phyloP scores from a whole-genome alignment of 192 early-diverging fungal genomes.

The Fimicolochytrium jonesii region DNA sequence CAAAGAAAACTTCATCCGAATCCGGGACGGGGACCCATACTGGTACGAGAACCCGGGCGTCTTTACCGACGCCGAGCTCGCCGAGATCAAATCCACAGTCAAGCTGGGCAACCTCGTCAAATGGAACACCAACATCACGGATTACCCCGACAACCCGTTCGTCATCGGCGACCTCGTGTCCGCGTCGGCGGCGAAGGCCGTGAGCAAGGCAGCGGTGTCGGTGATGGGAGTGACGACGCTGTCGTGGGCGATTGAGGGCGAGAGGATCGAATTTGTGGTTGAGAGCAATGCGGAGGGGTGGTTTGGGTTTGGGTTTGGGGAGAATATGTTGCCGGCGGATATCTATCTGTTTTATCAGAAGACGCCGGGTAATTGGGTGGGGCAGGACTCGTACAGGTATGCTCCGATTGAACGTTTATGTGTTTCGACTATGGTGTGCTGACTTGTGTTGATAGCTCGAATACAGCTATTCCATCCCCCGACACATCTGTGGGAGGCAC shows the following conservation, averaged over 20 bases:
- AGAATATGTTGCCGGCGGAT: conserved; percentile 28
- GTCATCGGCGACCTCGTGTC: background rate
- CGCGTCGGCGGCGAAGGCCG: conserved; percentile 1
- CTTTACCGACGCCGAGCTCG: conserved; percentile 33
- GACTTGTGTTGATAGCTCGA: too few species aligned
- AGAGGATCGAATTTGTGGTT: conserved; percentile 17
- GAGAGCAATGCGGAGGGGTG: conserved; percentile 38
- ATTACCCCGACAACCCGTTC: conserved; percentile 37
- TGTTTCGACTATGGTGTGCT: too few species aligned
- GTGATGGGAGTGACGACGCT: conserved; percentile 23
- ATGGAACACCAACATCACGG: conserved; percentile 37
- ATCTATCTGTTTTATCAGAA: conserved; percentile 27
- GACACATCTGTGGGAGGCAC: conserved; percentile 14
- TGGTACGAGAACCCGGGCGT: conserved; percentile 52
- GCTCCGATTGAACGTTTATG: too few species aligned
- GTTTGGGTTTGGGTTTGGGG: conserved; percentile 42
- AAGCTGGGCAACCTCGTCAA: conserved; percentile 31
- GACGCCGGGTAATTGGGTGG: conserved; percentile 9
- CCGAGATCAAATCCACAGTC: conserved; percentile 17
- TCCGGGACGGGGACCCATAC: conserved; percentile 46
- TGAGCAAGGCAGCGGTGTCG: conserved; percentile 2
- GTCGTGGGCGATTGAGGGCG: conserved; percentile 18
- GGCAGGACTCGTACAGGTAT: conserved; percentile 32
- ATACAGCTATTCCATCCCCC: background rate
- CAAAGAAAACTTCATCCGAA: conserved; percentile 38